Conservation (phyloP, 768 basidiomycete genomes). For the Boletus tylopilopsis region DNA sequence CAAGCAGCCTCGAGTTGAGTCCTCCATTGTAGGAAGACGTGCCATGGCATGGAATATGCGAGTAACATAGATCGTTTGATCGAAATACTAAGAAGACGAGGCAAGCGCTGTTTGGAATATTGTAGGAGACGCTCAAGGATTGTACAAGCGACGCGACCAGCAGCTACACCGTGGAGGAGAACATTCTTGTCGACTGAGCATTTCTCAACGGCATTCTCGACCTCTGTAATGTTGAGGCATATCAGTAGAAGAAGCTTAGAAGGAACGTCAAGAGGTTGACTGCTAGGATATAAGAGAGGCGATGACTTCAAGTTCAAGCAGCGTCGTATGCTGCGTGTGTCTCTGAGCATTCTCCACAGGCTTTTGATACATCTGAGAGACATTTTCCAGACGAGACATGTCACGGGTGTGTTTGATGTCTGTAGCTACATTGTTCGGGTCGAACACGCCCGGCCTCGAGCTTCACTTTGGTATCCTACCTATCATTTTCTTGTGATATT, state of each 20-base stretch:
- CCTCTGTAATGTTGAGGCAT: conserved; percentile 37
- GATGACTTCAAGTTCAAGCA: conserved; percentile 46
- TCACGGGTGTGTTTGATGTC: conserved; percentile 54
- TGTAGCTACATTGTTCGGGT: conserved; percentile 35
- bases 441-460: conserved; percentile 25
- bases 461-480: conserved; percentile 2
- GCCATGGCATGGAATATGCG: conserved; percentile 66
- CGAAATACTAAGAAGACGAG: conserved; percentile 50
- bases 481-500: neutral
- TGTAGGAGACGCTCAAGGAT: conserved; percentile 43
- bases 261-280: neutral
- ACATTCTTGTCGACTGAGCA: conserved; percentile 54
- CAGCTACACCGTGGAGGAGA: conserved; percentile 52
- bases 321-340: conserved; percentile 49
- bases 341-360: conserved; percentile 65
- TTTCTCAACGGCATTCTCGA: conserved; percentile 64
- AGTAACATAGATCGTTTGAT: conserved; percentile 59
- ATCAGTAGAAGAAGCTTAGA: conserved; percentile 60
- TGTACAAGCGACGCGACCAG: conserved; percentile 54
- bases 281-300: conserved; percentile 47
- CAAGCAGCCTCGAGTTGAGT: conserved; percentile 61
- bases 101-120: conserved; percentile 37
- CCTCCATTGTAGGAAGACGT: conserved; percentile 70
- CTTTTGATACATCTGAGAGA: conserved; percentile 43
- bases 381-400: conserved; percentile 42